phyloP scores from a whole-genome alignment of 164 flowering plant species.

The Dillenia suffruticosa region DNA sequence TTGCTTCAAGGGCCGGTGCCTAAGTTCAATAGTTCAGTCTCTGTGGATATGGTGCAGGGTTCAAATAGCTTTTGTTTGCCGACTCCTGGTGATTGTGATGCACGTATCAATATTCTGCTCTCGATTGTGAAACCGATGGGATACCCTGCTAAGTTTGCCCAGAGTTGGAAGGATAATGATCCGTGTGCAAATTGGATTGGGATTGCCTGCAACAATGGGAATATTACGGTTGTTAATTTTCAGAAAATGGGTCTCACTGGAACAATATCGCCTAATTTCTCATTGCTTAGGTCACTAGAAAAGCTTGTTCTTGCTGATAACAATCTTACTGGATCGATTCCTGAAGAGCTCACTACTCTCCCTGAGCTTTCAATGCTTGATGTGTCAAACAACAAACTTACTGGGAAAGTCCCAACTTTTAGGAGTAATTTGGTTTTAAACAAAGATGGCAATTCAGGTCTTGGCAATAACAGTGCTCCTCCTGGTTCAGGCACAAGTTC shows the following conservation, averaged over 20 bases:
- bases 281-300: slow-evolving; percentile 39
- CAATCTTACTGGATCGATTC: slow-evolving; percentile 52
- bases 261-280: slow-evolving; percentile 46
- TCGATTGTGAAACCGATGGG: slow-evolving; percentile 41
- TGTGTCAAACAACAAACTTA: slow-evolving; percentile 50
- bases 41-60: slow-evolving; percentile 38
- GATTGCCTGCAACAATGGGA: slow-evolving; percentile 47
- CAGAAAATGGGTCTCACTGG: slow-evolving; percentile 61
- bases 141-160: slow-evolving; percentile 51
- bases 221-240: slow-evolving; percentile 54
- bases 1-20: slow-evolving; percentile 77
- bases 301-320: slow-evolving; percentile 55
- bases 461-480: slow-evolving; percentile 32
- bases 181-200: slow-evolving; percentile 67
- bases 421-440: slow-evolving; percentile 33
- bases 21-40: too few species aligned
- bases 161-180: slow-evolving; percentile 65
- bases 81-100: slow-evolving; percentile 61
- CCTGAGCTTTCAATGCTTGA: slow-evolving; percentile 41
- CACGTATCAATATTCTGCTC: slow-evolving; percentile 48
- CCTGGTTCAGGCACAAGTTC: slow-evolving; percentile 8
- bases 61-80: slow-evolving; percentile 62
- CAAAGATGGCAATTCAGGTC: slow-evolving; percentile 41
- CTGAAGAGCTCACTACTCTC: slow-evolving; percentile 46
- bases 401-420: slow-evolving; percentile 55